phyloP scores from a whole-genome alignment of 2,329 filamentous ascomycete genomes.

The Simplicillium aogashimaense region DNA sequence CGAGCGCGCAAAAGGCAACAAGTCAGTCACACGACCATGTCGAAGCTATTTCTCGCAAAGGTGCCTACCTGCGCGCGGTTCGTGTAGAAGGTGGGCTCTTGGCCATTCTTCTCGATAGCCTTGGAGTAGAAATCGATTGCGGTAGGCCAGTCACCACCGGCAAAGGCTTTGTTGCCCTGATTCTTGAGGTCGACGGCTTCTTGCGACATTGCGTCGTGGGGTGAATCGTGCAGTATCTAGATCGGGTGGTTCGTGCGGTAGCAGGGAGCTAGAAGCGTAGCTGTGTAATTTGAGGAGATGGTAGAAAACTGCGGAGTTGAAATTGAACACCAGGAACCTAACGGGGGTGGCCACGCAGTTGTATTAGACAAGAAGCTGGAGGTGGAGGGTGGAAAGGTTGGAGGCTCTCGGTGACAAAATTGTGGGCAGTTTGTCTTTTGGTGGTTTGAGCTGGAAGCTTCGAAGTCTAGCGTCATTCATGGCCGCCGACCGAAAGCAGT shows the following conservation, averaged over 20 bases:
- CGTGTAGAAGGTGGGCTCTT: conserved; percentile 83
- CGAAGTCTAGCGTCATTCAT: too few species aligned
- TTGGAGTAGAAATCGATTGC: conserved; percentile 79
- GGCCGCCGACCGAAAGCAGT: too few species aligned
- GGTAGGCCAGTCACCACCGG: conserved; percentile 71
- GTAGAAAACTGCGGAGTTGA: too few species aligned
- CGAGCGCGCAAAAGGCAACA: neutral
- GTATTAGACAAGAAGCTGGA: too few species aligned
- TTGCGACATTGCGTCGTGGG: conserved; percentile 30
- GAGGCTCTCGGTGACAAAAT: too few species aligned
- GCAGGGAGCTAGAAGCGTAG: too few species aligned
- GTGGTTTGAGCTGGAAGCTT: too few species aligned
- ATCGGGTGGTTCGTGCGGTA: neutral
- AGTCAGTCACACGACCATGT: conserved; percentile 36
- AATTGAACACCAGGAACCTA: too few species aligned
- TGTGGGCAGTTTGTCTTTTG: too few species aligned
- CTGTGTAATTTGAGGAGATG: too few species aligned
- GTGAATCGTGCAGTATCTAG: conserved; percentile 1
- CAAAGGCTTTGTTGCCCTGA: conserved; percentile 89
- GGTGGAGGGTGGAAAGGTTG: too few species aligned
- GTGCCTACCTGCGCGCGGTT: conserved; percentile 72
- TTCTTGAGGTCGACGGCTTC: conserved; percentile 81
- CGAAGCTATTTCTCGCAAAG: conserved; percentile 8
- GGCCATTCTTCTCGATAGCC: conserved; percentile 74
- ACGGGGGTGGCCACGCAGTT: too few species aligned